Evolutionary conservation across 805 yeast genomes (phyloP), one percentile per base, ranked within the genome.

Genomic region (Starmerella vaccinii): DNA sequence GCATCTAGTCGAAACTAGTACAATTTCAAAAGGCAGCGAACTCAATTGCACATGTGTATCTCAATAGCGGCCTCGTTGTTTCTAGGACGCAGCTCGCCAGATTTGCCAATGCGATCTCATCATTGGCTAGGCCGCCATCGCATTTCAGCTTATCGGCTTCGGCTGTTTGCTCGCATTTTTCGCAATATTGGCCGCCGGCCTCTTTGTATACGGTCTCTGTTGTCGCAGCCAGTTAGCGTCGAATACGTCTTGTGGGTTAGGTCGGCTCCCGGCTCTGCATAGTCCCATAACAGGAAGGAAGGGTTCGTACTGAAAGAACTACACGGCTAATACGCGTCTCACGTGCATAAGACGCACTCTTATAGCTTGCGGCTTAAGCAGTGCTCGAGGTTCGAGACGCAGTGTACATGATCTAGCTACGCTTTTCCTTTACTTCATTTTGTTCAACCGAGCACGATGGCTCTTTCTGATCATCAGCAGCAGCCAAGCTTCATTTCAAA

Each of bases 241-340:
- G 16, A 32, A 16, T 6, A 16, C 19, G 22, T 22, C 4, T 13
- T 2, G 29, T 12, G 41, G 41, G 18, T 21, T 38, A 38, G 41
- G 41, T 10, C 18, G 27, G 10, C 18, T 26, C 41, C 13, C 9
- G 18, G 21, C 10, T n/a, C 16, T 38, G 41, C 43, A 39, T 13
- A 15, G 15, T 23, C 32, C 21, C 19, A 7, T 18, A 37, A 15
- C 40, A 22, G 21, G 21, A 12, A 24, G 32, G 29, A 39, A 39
- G 30, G 43, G 29, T 23, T 39, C 43, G 43, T 39, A 24, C 29
- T 23, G 21, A 8, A 13, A 15, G 21, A 8, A 13, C 16, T 8
- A 24, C 41, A 22, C 41, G 41, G 41, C 13, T 7, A 16, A 39
- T 39, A 39, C 43, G 43, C 23, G 6, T n/a, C n/a, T 39, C 43